Percentiles rank a stretch among this genome's conserved stretches.
These are phyloP conservation scores for Leishmania major DNA, from an alignment of 208 protist species.

Conservation along the genomic window DNA sequence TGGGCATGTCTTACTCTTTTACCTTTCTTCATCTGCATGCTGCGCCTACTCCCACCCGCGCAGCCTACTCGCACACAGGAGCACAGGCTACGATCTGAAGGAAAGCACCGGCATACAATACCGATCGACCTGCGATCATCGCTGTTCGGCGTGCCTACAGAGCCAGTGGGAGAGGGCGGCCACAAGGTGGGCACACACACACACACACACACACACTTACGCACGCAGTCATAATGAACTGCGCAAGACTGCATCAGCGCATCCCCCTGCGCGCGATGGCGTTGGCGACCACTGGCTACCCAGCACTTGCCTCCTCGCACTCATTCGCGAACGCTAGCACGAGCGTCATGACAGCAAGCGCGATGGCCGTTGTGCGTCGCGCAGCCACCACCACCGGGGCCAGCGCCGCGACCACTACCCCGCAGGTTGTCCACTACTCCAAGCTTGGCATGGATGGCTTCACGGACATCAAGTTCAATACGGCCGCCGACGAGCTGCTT, in stretches of 20 bases:
- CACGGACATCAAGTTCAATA: conserved; percentile 78
- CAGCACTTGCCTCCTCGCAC: not conserved
- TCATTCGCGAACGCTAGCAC: not conserved
- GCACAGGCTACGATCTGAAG: not conserved
- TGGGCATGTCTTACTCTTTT: not conserved
- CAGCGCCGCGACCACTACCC: not conserved
- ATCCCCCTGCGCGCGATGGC: not conserved
- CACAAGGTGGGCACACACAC: not conserved
- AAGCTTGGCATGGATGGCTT: conserved; percentile 87
- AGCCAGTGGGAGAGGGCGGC: not conserved
- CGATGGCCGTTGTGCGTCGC: not conserved
- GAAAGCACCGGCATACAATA: not conserved
- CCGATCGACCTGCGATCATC: not conserved
- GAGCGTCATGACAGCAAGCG: not conserved
- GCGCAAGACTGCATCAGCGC: not conserved
- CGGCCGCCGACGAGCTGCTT: conserved; percentile 68
- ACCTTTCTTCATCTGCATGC: not conserved
- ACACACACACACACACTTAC: not conserved
- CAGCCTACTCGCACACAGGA: not conserved
- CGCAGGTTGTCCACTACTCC: conserved; percentile 44
- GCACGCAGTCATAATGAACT: not conserved
- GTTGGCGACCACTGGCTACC: not conserved
- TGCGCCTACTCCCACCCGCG: not conserved
- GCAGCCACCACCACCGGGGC: not conserved
- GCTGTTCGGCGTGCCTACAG: not conserved